phyloP scores from a whole-genome alignment of 2,329 filamentous ascomycete genomes.

The Sclerotinia trifoliorum region DNA sequence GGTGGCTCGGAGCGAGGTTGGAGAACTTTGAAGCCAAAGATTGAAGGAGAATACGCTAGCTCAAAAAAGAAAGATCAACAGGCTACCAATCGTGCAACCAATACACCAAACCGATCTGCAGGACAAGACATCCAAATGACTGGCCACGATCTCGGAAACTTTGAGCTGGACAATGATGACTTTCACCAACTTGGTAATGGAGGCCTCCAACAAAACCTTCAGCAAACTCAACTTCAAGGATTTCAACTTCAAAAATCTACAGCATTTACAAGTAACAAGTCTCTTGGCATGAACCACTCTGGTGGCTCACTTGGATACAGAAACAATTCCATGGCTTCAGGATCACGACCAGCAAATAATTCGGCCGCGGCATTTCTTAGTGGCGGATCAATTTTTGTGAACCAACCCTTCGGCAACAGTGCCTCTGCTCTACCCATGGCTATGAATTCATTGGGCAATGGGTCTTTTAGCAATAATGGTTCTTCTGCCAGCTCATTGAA shows the following conservation, averaged over 20 bases:
- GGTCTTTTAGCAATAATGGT: neutral
- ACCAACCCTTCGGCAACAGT: neutral
- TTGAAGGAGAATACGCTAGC: conserved; percentile 32
- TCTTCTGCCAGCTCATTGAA: neutral
- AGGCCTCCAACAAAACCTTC: neutral
- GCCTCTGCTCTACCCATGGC: neutral
- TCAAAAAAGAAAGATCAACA: neutral
- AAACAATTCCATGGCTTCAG: neutral
- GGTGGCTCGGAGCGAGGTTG: conserved; percentile 38
- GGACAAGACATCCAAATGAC: neutral
- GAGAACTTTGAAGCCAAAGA: conserved; percentile 38
- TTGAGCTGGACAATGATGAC: neutral
- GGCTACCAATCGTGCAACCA: neutral
- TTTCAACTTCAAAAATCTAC: neutral
- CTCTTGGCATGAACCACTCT: neutral
- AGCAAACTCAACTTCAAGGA: conserved; percentile 5
- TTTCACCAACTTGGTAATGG: neutral
- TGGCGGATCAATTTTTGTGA: neutral
- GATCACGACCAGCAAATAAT: neutral
- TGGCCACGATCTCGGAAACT: neutral
- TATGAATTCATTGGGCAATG: neutral
- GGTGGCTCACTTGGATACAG: neutral
- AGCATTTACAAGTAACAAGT: neutral
- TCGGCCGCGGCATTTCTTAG: neutral
- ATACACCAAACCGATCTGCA: neutral